These are phyloP conservation scores for Raphanus raphanistrum DNA, from an alignment of 345 rosid species.

Conservation along the genomic window DNA sequence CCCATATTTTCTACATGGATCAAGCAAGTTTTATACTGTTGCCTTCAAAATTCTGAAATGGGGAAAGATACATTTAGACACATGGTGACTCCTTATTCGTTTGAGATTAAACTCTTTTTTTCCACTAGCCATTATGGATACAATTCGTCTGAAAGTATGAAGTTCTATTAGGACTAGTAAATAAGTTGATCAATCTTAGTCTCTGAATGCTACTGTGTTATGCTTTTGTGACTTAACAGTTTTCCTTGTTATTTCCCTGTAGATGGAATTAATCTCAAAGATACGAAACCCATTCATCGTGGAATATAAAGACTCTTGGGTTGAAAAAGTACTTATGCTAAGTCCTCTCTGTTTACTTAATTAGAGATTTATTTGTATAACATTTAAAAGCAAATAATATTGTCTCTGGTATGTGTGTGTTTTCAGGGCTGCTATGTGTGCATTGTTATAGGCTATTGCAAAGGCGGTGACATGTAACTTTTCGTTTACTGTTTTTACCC, in stretches of 20 bases:
- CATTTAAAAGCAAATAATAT: background rate
- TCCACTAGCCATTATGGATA: too few species aligned
- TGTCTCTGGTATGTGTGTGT: constrained; percentile 29
- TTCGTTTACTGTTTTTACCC: constrained; percentile 32
- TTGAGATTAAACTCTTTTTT: too few species aligned
- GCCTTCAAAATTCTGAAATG: background rate
- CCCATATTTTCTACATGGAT: background rate
- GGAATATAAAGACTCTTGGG: constrained; percentile 99
- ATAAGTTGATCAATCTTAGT: too few species aligned
- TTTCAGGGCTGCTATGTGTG: constrained; percentile 97
- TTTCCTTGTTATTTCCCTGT: constrained; percentile 23
- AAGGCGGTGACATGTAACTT: constrained; percentile 97
- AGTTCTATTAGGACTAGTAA: too few species aligned
- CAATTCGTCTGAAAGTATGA: too few species aligned
- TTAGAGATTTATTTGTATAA: background rate
- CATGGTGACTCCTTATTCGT: too few species aligned
- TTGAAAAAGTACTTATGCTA: constrained; percentile 69
- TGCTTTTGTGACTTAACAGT: constrained; percentile 13
- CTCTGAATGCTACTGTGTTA: background rate
- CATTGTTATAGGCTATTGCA: constrained; percentile 94
- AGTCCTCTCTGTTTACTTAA: background rate
- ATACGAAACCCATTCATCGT: constrained; percentile 88
- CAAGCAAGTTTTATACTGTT: background rate
- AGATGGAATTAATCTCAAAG: constrained; percentile 96
- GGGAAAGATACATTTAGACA: too few species aligned